phyloP scores from a whole-genome alignment of 164 flowering plant species.

The Macadamia tetraphylla region DNA sequence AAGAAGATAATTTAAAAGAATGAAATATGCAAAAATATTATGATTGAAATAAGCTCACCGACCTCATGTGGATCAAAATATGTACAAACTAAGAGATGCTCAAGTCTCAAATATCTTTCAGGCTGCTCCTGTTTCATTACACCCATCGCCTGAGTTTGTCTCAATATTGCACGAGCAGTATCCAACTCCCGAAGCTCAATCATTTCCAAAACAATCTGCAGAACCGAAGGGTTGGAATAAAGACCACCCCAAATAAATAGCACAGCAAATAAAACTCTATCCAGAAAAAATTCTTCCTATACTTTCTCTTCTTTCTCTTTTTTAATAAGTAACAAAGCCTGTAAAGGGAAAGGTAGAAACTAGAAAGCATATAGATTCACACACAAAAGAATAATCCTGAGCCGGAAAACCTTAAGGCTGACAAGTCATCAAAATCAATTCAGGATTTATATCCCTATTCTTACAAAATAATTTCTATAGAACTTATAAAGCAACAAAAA shows the following conservation, averaged over 20 bases:
- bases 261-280: background rate
- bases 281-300: background rate
- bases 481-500: too few relatives aligned
- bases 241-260: background rate
- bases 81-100: conserved; percentile 94
- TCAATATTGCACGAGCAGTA: conserved; percentile 92
- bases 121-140: conserved; percentile 99
- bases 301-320: too few relatives aligned
- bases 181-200: conserved; percentile 97
- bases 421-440: too few relatives aligned
- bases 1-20: too few relatives aligned
- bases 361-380: too few relatives aligned
- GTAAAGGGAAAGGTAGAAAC: too few relatives aligned
- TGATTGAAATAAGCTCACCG: conserved; percentile 3
- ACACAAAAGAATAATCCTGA: too few relatives aligned
- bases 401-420: too few relatives aligned
- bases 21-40: background rate
- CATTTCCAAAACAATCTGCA: conserved; percentile 96
- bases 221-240: background rate
- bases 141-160: conserved; percentile 99
- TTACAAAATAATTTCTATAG: too few relatives aligned
- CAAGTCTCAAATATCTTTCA: conserved; percentile 90
- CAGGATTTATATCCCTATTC: too few relatives aligned
- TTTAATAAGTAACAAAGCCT: too few relatives aligned
- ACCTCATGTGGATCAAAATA: conserved; percentile 99